Conservation (phyloP, 2,329 filamentous ascomycete species). For the Clarireedia monteithiana region DNA sequence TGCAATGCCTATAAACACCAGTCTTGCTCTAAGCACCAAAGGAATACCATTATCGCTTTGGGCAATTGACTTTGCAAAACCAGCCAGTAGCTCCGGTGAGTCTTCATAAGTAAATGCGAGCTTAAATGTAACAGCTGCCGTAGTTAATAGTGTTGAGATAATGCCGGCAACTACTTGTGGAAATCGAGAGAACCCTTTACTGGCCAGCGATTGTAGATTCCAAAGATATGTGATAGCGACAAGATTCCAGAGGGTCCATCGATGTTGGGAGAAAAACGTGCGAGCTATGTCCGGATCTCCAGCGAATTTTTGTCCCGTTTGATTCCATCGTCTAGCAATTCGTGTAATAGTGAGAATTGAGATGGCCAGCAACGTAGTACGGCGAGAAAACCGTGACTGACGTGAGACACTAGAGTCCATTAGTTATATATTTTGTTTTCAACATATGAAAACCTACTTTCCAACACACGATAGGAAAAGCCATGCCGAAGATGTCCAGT, state of each 20-base stretch:
- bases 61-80: conserved; percentile 30
- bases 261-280: conserved; percentile 55
- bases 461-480: conserved; percentile 45
- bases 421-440: conserved; percentile 2
- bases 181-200: conserved; percentile 21
- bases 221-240: conserved; percentile 62
- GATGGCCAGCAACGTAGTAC: conserved; percentile 25
- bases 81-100: conserved; percentile 68
- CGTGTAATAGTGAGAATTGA: conserved; percentile 55
- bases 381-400: conserved; percentile 7
- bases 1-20: conserved; percentile 40
- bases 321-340: conserved; percentile 77
- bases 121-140: conserved; percentile 73
- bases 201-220: conserved; percentile 25
- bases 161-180: conserved; percentile 24
- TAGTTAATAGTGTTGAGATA: conserved; percentile 35
- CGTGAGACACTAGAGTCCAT: conserved; percentile 17
- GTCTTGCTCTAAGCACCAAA: conserved; percentile 31
- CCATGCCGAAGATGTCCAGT: conserved; percentile 77
- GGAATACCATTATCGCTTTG: conserved; percentile 19
- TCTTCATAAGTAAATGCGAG: conserved; percentile 81
- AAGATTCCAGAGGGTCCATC: conserved; percentile 64
- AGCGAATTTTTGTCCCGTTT: conserved; percentile 92
- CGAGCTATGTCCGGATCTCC: conserved; percentile 84
- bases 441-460: conserved; percentile 22